phyloP scores from a whole-genome alignment of 768 basidiomycete species.

The Boletales sp. region DNA sequence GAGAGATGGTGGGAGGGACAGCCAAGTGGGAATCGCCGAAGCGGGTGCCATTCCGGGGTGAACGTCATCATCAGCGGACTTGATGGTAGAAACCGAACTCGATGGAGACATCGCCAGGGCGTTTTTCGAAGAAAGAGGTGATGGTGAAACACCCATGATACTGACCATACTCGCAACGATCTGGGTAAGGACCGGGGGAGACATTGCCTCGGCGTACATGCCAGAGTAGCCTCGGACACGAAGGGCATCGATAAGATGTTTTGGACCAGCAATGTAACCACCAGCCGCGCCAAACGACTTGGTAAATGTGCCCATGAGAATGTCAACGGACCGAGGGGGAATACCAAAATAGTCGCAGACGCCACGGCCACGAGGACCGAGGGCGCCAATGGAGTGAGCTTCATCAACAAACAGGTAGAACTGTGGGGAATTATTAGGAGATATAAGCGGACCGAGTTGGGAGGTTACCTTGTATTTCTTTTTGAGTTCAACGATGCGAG shows the following conservation, averaged over 20 bases:
- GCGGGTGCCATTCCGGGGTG: conserved; percentile 72
- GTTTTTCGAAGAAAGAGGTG: conserved; percentile 29
- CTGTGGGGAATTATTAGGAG: conserved; percentile 37
- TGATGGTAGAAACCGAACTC: conserved; percentile 24
- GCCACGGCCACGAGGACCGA: conserved; percentile 93
- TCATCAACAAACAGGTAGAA: conserved; percentile 97
- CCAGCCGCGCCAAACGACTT: conserved; percentile 93
- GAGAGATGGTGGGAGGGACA: conserved; percentile 67
- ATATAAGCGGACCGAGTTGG: conserved; percentile 10
- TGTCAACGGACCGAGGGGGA: conserved; percentile 75
- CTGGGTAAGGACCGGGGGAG: conserved; percentile 89
- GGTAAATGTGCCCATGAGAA: conserved; percentile 99
- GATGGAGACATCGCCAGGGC: conserved; percentile 28
- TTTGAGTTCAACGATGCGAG: conserved; percentile 80
- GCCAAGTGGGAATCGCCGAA: conserved; percentile 69
- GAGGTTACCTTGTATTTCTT: conserved; percentile 82
- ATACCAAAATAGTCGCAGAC: conserved; percentile 93
- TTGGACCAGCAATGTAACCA: conserved; percentile 89
- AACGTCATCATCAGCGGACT: conserved; percentile 38
- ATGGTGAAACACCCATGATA: conserved; percentile 81
- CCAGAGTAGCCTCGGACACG: conserved; percentile 80
- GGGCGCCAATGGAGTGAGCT: conserved; percentile 94
- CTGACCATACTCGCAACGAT: conserved; percentile 90
- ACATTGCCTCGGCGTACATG: conserved; percentile 85
- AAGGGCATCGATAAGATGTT: conserved; percentile 74